Percentiles rank a stretch among this genome's conserved stretches.
Conservation (phyloP, 257 asterid genomes). For the Fraxinus americana region DNA sequence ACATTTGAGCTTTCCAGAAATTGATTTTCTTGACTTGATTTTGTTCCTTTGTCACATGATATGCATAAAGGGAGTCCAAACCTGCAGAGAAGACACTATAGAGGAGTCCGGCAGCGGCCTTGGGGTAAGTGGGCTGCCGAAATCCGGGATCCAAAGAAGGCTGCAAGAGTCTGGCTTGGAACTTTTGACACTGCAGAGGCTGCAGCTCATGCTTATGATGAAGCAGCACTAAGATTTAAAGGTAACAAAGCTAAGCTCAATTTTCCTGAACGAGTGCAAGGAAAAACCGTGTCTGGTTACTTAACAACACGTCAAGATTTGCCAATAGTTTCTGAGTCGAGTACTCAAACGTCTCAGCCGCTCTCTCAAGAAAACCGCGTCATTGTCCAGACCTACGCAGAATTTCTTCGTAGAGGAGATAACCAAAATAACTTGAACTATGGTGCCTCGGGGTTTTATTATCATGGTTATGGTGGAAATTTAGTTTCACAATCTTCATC, state of each 20-base stretch:
- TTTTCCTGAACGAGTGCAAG: constrained; percentile 81
- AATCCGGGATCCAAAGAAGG: constrained; percentile 81
- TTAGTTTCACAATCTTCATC: constrained; percentile 36
- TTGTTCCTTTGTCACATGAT: not conserved
- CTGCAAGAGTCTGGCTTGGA: constrained; percentile 86
- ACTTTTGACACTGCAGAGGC: constrained; percentile 77
- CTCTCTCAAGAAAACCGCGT: constrained; percentile 2
- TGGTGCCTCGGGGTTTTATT: constrained; percentile 9
- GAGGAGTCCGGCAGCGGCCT: constrained; percentile 86
- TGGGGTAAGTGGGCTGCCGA: constrained; percentile 98
- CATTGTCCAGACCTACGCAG: constrained; percentile 38
- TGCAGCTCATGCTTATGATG: constrained; percentile 80
- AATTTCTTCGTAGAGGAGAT: constrained; percentile 30
- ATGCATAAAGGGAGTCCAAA: constrained; percentile 26
- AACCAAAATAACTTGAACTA: constrained; percentile 10
- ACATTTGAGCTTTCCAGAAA: no score
- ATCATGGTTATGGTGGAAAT: constrained; percentile 27
- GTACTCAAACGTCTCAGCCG: constrained; percentile 12
- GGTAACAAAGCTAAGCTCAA: constrained; percentile 89
- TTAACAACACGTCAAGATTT: constrained; percentile 29
- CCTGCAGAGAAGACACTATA: constrained; percentile 54
- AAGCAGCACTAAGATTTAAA: constrained; percentile 78
- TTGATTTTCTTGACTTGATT: not conserved
- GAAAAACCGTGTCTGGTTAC: constrained; percentile 37
- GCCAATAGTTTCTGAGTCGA: not conserved